These are phyloP conservation scores for Citrus australasica DNA, from an alignment of 345 rosid genomes.

Conservation along the genomic window DNA sequence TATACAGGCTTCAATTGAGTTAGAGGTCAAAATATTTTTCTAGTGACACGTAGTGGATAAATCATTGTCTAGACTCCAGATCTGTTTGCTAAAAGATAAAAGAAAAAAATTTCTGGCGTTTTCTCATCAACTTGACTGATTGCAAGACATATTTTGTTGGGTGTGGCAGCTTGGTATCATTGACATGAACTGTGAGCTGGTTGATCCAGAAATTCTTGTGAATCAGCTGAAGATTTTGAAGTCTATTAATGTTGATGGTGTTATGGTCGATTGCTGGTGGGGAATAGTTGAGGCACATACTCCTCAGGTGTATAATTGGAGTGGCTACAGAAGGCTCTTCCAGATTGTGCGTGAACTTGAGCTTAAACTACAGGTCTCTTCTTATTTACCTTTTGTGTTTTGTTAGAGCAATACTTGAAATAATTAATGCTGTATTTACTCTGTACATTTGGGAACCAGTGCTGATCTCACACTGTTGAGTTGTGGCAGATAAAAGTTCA, in stretches of 20 bases:
- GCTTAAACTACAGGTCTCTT: constrained; percentile 69
- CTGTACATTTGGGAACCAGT: neutral
- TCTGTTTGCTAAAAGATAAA: neutral
- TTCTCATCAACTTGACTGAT: neutral
- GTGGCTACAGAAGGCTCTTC: constrained; percentile 77
- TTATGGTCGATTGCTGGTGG: constrained; percentile 98
- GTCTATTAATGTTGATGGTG: constrained; percentile 77
- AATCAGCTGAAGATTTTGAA: constrained; percentile 63
- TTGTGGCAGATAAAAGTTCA: neutral
- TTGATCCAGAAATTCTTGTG: constrained; percentile 59
- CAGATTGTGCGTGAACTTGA: constrained; percentile 71
- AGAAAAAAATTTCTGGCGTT: neutral
- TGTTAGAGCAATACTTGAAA: neutral
- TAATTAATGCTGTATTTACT: neutral
- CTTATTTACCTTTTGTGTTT: neutral
- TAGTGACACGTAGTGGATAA: neutral
- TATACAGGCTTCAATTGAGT: neutral
- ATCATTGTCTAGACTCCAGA: neutral
- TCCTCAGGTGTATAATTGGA: constrained; percentile 80
- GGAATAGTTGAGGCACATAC: constrained; percentile 82
- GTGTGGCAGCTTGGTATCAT: constrained; percentile 61
- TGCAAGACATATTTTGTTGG: constrained; percentile 3
- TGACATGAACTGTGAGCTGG: constrained; percentile 70
- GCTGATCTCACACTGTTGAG: neutral
- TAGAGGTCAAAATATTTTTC: neutral